These are phyloP conservation scores for Colletotrichum cordylinicola DNA, from an alignment of 2,329 filamentous ascomycete genomes.

Conservation along the genomic window DNA sequence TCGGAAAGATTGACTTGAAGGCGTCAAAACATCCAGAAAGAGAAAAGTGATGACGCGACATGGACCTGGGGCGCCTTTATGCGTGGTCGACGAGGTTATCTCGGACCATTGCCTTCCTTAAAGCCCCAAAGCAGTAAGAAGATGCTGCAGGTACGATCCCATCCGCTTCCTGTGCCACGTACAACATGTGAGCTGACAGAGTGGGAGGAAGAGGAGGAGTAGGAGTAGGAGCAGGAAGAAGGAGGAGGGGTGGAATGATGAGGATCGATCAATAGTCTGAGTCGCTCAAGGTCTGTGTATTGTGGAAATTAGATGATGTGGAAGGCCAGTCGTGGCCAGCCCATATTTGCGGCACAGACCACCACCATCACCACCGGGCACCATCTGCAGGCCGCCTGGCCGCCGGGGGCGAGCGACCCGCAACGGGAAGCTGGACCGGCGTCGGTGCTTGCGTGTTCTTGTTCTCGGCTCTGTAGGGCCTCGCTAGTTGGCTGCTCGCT, in stretches of 20 bases:
- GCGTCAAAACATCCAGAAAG: background rate
- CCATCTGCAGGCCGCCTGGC: background rate
- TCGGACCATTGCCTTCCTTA: background rate
- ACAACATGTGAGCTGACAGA: background rate
- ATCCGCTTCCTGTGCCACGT: background rate
- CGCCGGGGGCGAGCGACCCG: background rate
- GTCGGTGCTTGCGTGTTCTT: background rate
- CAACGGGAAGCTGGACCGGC: background rate
- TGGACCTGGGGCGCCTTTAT: background rate
- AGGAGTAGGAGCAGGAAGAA: background rate
- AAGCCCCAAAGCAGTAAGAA: background rate
- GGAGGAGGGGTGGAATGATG: background rate
- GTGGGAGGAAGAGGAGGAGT: background rate
- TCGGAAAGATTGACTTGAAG: background rate
- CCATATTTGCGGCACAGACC: conserved; percentile 5
- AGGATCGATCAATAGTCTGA: conserved; percentile 4
- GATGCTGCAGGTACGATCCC: background rate
- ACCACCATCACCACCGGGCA: background rate
- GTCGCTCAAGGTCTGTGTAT: background rate
- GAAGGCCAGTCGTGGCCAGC: background rate
- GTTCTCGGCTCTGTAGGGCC: background rate
- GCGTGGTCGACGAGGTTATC: background rate
- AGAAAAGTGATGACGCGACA: background rate
- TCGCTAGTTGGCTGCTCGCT: background rate
- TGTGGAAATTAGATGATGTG: conserved; percentile 18